Evolutionary conservation across 768 basidiomycete genomes (phyloP), one percentile per base, ranked within the genome.

Genomic region (Dentipellis fragilis): DNA sequence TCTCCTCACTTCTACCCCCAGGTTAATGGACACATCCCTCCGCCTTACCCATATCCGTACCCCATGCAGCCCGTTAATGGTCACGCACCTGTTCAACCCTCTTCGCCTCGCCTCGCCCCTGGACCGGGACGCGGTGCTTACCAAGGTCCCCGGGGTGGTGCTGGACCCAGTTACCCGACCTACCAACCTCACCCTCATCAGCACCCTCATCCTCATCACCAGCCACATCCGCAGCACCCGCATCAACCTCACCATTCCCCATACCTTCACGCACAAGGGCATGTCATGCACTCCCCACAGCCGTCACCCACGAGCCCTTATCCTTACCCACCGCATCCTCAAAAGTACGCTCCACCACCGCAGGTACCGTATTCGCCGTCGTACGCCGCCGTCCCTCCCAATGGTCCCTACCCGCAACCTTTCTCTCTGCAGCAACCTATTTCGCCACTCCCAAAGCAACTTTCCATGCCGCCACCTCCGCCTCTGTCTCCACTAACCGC

Each of bases 361-460:
- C 68, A 68, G 23, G 59, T 64, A 3, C 67, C 65, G 1, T 69
- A 70, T 55, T 63, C 66, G 1, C 62, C 67, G 3, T 56, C 68
- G 7, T 68, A 67, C 54, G 57, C 62, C 51, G 14, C 37, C 17
- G 16, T 9, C 22, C 68, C 66, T 49, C 63, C 63, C 8, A 63
- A 62, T 52, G 62, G 64, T 42, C 65, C 69, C 35, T 75, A 71
- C 57, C 63, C 64, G n/a, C 66, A 76, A 21, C 67, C 74, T 22
- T 81, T 78, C 79, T 71, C 74, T 40, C 58, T 69, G 48, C 73
- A 75, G 55, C 73, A 75, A 29, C 73, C 71, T 34, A 65, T 80
- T 22, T 84, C 83, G 0, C 81, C 82, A 1, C 62, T 83, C 22
- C 84, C 84, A 56, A 84, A 84, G 69, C 84, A 84, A 57, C 72